Conservation (phyloP, 306 rosid genomes). For the Gastrolobium bilobum region DNA sequence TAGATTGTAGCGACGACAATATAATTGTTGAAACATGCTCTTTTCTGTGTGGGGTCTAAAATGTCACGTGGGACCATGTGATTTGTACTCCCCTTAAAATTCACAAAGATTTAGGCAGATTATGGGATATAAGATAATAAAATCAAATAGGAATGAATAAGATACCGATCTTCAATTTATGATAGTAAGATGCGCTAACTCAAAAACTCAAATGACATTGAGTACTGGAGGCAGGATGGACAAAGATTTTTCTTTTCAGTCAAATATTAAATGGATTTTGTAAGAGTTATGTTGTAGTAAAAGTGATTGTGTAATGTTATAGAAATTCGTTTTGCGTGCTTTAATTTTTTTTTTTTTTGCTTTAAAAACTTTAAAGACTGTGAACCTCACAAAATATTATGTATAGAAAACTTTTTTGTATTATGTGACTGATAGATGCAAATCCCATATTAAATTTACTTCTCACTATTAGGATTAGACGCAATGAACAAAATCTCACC, state of each 20-base stretch:
- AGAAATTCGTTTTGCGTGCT: too few relatives aligned
- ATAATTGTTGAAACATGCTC: neutral
- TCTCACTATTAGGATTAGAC: neutral
- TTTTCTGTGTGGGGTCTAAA: neutral
- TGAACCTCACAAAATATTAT: too few relatives aligned
- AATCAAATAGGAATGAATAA: neutral
- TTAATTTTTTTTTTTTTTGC: too few relatives aligned
- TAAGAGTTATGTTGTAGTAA: too few relatives aligned
- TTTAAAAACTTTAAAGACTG: too few relatives aligned
- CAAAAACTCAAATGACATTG: neutral
- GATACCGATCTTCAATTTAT: neutral
- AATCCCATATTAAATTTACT: too few relatives aligned
- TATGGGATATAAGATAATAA: neutral
- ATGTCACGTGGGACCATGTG: conserved; percentile 36
- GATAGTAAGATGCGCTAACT: neutral
- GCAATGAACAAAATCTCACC: neutral
- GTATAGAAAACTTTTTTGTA: too few relatives aligned
- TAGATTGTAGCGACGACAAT: neutral
- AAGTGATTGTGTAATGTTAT: too few relatives aligned
- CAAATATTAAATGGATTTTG: neutral
- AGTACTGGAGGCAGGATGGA: neutral
- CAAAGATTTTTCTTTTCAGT: neutral
- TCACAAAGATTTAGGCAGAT: conserved; percentile 11
- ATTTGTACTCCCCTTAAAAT: neutral
- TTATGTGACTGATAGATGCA: too few relatives aligned